Base-by-base conservation (phyloP, 129 eudicot species). In the carrot (Daucus carota) region DNA sequence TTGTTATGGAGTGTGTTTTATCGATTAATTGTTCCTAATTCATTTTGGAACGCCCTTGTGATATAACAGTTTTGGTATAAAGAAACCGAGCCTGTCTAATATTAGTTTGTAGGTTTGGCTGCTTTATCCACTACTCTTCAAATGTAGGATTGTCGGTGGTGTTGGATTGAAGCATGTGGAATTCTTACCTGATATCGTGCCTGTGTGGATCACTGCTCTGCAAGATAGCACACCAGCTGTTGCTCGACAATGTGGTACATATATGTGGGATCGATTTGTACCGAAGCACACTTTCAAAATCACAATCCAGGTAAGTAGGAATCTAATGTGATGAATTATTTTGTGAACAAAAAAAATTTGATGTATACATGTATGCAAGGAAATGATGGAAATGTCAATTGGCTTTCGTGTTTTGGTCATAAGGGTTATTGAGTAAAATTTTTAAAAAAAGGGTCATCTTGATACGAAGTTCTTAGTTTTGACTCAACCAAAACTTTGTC, bases 201-300 rank as follows among this genome's bases (percentile, higher is more conserved):
- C 99, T 59, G 87, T 87, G 66, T 73, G 91, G 75, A 74, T 91
- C 47, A 81, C 80, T 74, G 84, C 83, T 50, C 76, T 95, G 81
- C 82, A 87, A 77, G 99, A 95, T 82, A 91, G 76, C 70, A 83
- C 92, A 57, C 99, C 99, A 24, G 96, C 99, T 54, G 99, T 95
- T 52, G 96, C 97, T 81, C 87, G 99, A 72, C 99, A 95, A 80
- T 90, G 96, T 24, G 88, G 92, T 54, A 73, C 83, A 17, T 54
- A 73, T 81, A 17, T 89, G 87, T 80, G 96, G 90, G 29, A 86
- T 83, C 83, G 86, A 79, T 77, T 78, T 92, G 72, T 95, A 91
- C 78, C 84, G 92, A 38, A 78, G 78, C 11, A 81, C 85, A 59
- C 90, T 95, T 73, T 72, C 38, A 88, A 85, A 80, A 78, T 90